phyloP scores from a whole-genome alignment of 345 rosid species.

The Ailanthus altissimus region DNA sequence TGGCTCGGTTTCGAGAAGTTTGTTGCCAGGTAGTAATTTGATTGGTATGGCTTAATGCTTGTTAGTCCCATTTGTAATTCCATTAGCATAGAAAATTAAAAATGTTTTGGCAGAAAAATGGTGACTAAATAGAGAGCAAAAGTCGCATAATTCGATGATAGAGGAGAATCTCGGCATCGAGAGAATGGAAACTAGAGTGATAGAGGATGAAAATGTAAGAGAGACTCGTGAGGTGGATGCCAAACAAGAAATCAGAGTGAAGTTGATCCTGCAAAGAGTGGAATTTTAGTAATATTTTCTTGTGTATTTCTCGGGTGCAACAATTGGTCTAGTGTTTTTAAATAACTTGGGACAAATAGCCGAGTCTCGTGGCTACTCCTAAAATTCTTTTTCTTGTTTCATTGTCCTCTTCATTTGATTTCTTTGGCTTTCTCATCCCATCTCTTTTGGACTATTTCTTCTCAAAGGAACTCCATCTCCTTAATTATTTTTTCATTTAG shows the following conservation, averaged over 20 bases:
- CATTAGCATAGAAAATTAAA: conserved; percentile 29
- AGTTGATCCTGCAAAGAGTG: conserved; percentile 51
- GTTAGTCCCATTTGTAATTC: conserved; percentile 53
- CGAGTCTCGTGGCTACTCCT: conserved; percentile 71
- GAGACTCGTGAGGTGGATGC: conserved; percentile 22
- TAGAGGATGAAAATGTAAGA: conserved; percentile 16
- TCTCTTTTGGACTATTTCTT: conserved; percentile 64
- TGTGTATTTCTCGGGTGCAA: conserved; percentile 74
- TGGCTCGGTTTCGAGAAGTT: conserved; percentile 21
- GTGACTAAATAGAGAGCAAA: conserved; percentile 26
- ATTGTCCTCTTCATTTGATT: conserved; percentile 75
- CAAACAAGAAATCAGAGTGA: conserved; percentile 68
- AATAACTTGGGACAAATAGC: conserved; percentile 93
- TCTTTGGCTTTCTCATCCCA: conserved; percentile 92
- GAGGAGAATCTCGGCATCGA: conserved; percentile 30
- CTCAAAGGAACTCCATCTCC: conserved; percentile 46
- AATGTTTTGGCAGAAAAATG: conserved; percentile 4
- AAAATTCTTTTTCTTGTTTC: conserved; percentile 59
- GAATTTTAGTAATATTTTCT: conserved; percentile 81
- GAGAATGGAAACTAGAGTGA: conserved; percentile 12
- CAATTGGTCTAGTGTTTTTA: conserved; percentile 71
- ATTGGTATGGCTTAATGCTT: conserved; percentile 52
- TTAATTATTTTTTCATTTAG: background rate
- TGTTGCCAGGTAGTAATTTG: conserved; percentile 35
- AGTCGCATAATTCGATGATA: conserved; percentile 21